Base-by-base conservation (phyloP, 805 yeast genomes). In the Ogataea parapolymorpha region DNA sequence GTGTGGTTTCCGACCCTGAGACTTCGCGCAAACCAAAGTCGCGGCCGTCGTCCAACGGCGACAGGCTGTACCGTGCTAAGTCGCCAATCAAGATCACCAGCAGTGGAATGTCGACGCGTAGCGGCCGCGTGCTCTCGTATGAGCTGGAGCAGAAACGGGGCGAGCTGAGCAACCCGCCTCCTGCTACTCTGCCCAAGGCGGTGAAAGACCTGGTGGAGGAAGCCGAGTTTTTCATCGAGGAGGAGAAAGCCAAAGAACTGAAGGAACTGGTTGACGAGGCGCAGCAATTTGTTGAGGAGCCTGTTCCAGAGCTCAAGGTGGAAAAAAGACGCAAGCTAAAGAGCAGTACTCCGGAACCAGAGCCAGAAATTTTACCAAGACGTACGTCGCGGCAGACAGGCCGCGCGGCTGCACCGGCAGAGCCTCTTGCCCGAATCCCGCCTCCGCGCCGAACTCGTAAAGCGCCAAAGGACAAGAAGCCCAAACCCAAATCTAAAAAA, bases 111-210 rank as follows among this genome's bases (percentile, higher is more conserved):
- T 45, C 57, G 6, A 55, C 60, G 1, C 49, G 60, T 39, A 55
- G 60, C 35, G 60, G 58, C 8, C 49, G 62, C 12, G 60, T 58
- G 9, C 39, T 59, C 28, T 58, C 63, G 3, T 58, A 59, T 37
- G 63, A 57, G 17, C 40, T 56, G 2, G 63, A 55, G 12, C 53
- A 52, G 15, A 29, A 41, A 8, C 28, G 36, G 3, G 49, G 41
- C n/a, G 36, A 37, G 5, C 15, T 10, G n/a, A 29, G 20, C 20
- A 46, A 39, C 5, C 42, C 38, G 31, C 26, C 39, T 3, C 24
- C 37, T 4, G 17, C 45, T 3, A 49, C 53, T 4, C 30, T 54
- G 2, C 60, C 61, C 5, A 54, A 50, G 32, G 44, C 45, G 3
- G 54, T 48, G 20, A 48, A 55, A 27, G 46, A 49, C 6, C 41